Evolutionary conservation across 192 early-diverging fungal genomes (phyloP).

Genomic region (Phlyctochytrium planicorne): DNA sequence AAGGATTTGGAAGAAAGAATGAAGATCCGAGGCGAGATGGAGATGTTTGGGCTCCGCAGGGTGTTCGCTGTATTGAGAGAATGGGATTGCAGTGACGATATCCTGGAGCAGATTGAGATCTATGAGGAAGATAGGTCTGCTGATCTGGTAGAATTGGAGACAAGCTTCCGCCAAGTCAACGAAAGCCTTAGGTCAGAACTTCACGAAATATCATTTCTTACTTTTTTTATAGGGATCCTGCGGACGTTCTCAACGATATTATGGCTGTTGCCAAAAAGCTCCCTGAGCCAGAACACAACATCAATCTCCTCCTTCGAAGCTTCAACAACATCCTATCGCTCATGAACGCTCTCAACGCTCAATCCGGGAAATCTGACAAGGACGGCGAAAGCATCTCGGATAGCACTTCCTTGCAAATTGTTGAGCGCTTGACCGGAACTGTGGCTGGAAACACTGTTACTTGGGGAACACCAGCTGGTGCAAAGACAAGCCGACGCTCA

Average conservation of each 20-base stretch:
- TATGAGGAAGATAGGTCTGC: constrained; percentile 35
- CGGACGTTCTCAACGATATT: constrained; percentile 19
- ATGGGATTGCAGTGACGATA: constrained; percentile 20
- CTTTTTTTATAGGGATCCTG: constrained; percentile 15
- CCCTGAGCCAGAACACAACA: constrained; percentile 22
- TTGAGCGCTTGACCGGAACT: constrained; percentile 12
- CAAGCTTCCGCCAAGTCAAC: constrained; percentile 16
- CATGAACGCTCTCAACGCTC: not conserved
- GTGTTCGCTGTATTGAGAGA: constrained; percentile 7
- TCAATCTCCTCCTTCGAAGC: constrained; percentile 7
- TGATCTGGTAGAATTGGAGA: constrained; percentile 38
- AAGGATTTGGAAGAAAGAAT: constrained; percentile 32
- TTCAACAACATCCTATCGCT: constrained; percentile 13
- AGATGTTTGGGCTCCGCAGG: constrained; percentile 23
- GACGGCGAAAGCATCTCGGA: too few species aligned
- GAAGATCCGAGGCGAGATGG: constrained; percentile 28
- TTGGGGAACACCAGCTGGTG: constrained; percentile 5
- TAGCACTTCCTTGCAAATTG: constrained; percentile 5
- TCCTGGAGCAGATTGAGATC: constrained; percentile 26
- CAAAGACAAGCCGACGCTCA: not conserved
- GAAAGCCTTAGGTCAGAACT: constrained; percentile 16
- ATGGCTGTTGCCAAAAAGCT: constrained; percentile 22
- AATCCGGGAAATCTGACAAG: not conserved
- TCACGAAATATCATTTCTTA: constrained; percentile 9
- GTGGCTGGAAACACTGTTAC: constrained; percentile 6